Base-by-base conservation (phyloP, 2,329 filamentous ascomycete genomes). In the Thielaviopsis euricoi region DNA sequence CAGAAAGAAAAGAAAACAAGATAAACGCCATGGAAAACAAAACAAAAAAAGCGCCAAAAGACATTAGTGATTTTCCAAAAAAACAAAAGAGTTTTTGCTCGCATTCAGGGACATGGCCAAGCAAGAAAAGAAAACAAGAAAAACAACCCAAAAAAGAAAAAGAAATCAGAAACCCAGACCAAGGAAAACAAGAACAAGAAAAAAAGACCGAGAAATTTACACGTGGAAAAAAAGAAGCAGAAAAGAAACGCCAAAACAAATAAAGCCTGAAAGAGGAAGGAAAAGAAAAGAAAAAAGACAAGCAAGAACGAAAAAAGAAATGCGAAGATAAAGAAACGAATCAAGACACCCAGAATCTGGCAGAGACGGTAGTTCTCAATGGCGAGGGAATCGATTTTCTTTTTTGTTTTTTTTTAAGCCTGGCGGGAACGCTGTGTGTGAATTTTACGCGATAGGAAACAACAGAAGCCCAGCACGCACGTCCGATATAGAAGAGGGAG, bases 271-370 rank as follows among this genome's bases (percentile, higher is more conserved):
- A 10, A 3, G 6, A 54, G 6, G 10, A 6, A 7, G 7, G 40
- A 26, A 26, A 6, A 19, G 15, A n/a, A 53, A 40, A 53, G 3
- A 21, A 21, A 53, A 51, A 51, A 17, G 22, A 59, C 53, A 56
- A 60, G 57, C 46, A 57, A 52, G 56, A 51, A 33, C 17, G 40
- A 33, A 54, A 46, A 54, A 57, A 43, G 23, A 46, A 57, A 57
- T 58, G 58, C n/a, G 43, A 26, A 53, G 6, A 22, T 21, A 21
- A 7, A 26, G 25, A 26, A 26, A 26, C 7, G 25, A 10, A 6
- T n/a, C 9, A 33, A 10, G 29, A 33, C 2, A 33, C 29, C 12
- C 29, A 33, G 7, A 10, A n/a, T 2, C 29, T 33, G 29, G 9
- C 7, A 33, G 29, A 33, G 29, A 33, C 29, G 9, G 29, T 10